phyloP scores from a whole-genome alignment of 331 rosid genomes.

The Malus hybrid region DNA sequence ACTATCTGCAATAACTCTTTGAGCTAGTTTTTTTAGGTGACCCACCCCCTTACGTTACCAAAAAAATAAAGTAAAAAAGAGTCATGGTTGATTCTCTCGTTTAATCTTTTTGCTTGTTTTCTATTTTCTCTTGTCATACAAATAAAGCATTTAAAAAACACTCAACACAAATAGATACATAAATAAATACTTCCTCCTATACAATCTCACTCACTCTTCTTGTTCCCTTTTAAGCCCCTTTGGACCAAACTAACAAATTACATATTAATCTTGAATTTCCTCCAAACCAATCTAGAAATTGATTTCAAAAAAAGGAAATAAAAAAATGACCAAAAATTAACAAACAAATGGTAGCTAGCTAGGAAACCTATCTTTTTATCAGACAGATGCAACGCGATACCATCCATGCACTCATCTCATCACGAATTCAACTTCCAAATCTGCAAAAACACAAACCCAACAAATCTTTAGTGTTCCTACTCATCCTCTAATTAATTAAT shows the following conservation, averaged over 20 bases:
- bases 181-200: constrained; percentile 53
- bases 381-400: background rate
- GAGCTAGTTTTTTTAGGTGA: no score
- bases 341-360: background rate
- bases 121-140: constrained; percentile 13
- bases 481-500: constrained; percentile 15
- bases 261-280: constrained; percentile 15
- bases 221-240: constrained; percentile 43
- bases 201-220: constrained; percentile 48
- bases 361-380: constrained; percentile 13
- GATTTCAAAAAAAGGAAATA: background rate
- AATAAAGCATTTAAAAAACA: constrained; percentile 17
- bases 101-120: constrained; percentile 9
- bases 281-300: constrained; percentile 26
- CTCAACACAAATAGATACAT: constrained; percentile 15
- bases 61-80: no score
- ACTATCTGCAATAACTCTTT: no score
- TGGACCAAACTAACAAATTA: constrained; percentile 52
- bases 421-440: constrained; percentile 39
- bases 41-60: no score
- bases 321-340: background rate
- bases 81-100: background rate
- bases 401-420: constrained; percentile 20
- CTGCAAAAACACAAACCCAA: constrained; percentile 45
- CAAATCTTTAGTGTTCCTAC: constrained; percentile 2